phyloP scores from a whole-genome alignment of 257 asterid species.

The Lycium ferocissimum region DNA sequence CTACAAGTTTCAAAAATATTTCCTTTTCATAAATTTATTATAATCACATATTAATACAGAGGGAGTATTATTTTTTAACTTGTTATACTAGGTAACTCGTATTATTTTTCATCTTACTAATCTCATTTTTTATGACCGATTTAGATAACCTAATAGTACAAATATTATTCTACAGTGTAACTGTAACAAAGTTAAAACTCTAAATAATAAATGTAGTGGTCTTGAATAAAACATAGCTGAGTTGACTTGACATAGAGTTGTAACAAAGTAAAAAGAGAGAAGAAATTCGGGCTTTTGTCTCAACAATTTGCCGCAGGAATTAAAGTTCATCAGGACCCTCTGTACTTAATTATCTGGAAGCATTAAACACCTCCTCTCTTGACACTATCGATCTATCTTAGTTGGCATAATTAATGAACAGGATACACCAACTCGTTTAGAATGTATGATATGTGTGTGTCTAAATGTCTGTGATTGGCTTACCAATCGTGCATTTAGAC shows the following conservation, averaged over 20 bases:
- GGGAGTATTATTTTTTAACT: neutral
- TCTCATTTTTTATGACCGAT: neutral
- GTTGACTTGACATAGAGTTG: neutral
- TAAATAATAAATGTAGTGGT: neutral
- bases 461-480: neutral
- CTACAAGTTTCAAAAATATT: too few relatives aligned
- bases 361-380: conserved; percentile 15
- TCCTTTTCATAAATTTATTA: too few relatives aligned
- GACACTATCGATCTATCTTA: neutral
- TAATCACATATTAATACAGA: too few relatives aligned
- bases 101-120: neutral
- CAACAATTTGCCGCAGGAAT: neutral
- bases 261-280: neutral
- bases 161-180: too few relatives aligned
- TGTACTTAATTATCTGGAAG: neutral
- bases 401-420: neutral
- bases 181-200: neutral
- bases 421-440: neutral
- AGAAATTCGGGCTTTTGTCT: neutral
- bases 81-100: neutral
- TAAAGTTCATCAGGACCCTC: neutral
- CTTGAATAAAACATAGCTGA: neutral
- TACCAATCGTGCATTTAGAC: neutral
- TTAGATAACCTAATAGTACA: neutral
- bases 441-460: neutral